Evolutionary conservation across 768 basidiomycete genomes (phyloP), one percentile per base, ranked within the genome.

Genomic region (Gelatoporia subvermispora): DNA sequence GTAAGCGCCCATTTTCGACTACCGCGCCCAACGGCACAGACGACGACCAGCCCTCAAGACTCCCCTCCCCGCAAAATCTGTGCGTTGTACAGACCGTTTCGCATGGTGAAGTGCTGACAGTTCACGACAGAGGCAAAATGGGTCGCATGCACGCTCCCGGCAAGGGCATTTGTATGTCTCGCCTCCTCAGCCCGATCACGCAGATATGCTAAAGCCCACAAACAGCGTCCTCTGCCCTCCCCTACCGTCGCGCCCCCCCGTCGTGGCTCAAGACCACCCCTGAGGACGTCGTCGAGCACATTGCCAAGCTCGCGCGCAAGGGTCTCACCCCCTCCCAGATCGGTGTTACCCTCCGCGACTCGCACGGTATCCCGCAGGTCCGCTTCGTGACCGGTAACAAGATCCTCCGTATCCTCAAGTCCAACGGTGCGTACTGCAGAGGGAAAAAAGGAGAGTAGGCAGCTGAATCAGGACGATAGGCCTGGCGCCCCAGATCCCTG

Each of bases 111-210:
- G 17, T 55, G 40, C 41, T 40, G 23, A 55, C 13, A 18, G 47
- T 38, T 61, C 35, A 17, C 31, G 13, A 17, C 49, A 67, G 65
- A 67, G 43, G 53, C 58, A 74, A 61, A 74, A 92, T 92, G 89
- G 89, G 87, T 89, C 92, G 93, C 68, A 93, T 96, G 92, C 95
- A 98, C 83, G 93, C 93, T 83, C 93, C 93, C 73, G 93, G 93
- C 74, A 98, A 98, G 92, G 95, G 94, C 82, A 96, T 98, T 79
- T 90, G 88, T 92, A 72, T 63, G 87, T 83, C 49, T 36, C 41
- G 21, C n/a, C 43, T 15, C 16, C 23, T 40, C 38, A 37, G 41
- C 49, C 46, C 53, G 48, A 47, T 49, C 42, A 49, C 25, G 3
- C 41, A 43, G 40, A 50, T 13, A 25, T 39, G 20, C 39, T 42